Evolutionary conservation across 148 eudicot genomes (phyloP).

Genomic region (Oxyria digyna): DNA sequence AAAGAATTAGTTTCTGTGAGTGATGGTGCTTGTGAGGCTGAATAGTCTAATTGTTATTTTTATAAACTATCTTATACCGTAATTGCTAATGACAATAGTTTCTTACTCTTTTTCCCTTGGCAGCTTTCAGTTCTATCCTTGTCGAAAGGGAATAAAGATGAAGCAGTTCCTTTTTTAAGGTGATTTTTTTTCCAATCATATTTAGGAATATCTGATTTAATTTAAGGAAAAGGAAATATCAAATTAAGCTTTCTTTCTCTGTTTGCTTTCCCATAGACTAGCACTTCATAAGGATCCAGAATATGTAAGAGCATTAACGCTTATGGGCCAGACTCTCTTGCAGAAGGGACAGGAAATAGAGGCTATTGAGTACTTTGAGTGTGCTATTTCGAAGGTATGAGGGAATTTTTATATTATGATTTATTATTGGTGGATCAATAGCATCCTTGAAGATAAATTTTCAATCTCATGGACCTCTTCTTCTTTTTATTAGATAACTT

Average conservation of each 20-base stretch:
- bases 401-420: neutral
- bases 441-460: neutral
- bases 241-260: neutral
- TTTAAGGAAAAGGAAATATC: neutral
- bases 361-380: conserved; percentile 52
- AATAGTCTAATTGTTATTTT: neutral
- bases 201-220: neutral
- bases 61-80: neutral
- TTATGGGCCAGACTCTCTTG: conserved; percentile 53
- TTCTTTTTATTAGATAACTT: conserved; percentile 25
- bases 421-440: neutral
- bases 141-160: conserved; percentile 36
- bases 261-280: conserved; percentile 29
- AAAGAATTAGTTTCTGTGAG: conserved; percentile 54
- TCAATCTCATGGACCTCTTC: neutral
- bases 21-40: conserved; percentile 16
- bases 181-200: conserved; percentile 15
- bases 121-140: conserved; percentile 53
- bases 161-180: conserved; percentile 52
- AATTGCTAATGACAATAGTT: neutral
- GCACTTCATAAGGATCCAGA: conserved; percentile 83
- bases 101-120: conserved; percentile 2
- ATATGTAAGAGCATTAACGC: conserved; percentile 47
- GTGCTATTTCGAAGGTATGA: conserved; percentile 56
- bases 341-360: conserved; percentile 31